Evolutionary conservation across 2,329 filamentous ascomycete genomes (phyloP).

Genomic region (Cytospora paraplurivora): DNA sequence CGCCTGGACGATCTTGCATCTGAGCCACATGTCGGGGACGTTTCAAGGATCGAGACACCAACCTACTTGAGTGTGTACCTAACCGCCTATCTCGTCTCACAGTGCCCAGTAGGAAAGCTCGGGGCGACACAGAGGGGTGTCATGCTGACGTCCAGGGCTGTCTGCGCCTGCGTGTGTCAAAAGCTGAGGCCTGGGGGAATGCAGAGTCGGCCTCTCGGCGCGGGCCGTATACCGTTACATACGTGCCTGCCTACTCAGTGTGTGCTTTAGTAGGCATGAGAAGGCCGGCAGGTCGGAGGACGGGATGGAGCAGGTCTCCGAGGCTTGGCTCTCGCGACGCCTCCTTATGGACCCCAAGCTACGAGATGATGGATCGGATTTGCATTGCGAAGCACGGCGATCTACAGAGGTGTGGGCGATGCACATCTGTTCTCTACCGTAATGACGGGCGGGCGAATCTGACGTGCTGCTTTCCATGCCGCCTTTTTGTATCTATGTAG

Average conservation of each 20-base stretch:
- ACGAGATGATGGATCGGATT: neutral
- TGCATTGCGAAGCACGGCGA: neutral
- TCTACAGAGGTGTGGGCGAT: neutral
- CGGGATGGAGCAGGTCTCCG: conserved; percentile 14
- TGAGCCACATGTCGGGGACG: neutral
- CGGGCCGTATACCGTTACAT: conserved; percentile 5
- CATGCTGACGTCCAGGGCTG: conserved; percentile 7
- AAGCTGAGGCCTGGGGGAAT: neutral
- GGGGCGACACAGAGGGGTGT: neutral
- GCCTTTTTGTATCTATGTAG: neutral
- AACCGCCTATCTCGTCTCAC: neutral
- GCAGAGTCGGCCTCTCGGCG: neutral
- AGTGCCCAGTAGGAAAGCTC: no score
- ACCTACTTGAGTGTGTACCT: neutral
- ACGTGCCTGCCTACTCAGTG: no score
- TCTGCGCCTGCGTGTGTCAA: neutral
- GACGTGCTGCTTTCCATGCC: neutral
- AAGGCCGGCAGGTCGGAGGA: conserved; percentile 8
- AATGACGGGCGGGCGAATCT: neutral
- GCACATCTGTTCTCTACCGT: neutral
- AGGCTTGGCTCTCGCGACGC: neutral
- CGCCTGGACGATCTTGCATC: neutral
- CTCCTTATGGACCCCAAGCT: neutral
- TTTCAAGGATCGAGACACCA: conserved; percentile 2
- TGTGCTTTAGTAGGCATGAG: neutral